A percentile compares a stretch with the other conserved stretches of the same genome.
phyloP scores from a whole-genome alignment of 2,329 filamentous ascomycete genomes.

The Alternaria longipes region DNA sequence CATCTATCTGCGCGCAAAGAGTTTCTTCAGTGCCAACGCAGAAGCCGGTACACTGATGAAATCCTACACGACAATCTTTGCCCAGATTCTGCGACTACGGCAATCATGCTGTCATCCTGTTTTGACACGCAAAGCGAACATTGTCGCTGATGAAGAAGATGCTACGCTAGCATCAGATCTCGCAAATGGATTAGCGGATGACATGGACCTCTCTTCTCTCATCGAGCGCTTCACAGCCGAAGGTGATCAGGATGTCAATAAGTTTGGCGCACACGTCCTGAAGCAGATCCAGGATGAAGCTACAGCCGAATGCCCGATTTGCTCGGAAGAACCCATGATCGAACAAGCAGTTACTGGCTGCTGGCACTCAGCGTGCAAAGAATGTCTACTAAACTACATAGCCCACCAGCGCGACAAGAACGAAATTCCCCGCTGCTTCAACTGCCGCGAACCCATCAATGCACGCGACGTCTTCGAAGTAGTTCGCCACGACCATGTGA shows the following conservation, averaged over 20 bases:
- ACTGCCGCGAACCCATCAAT: constrained; percentile 84
- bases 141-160: constrained; percentile 88
- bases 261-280: constrained; percentile 86
- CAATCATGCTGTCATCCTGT: constrained; percentile 95
- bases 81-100: constrained; percentile 89
- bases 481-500: constrained; percentile 75
- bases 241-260: constrained; percentile 68
- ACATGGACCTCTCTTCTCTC: constrained; percentile 91
- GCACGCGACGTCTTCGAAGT: constrained; percentile 91
- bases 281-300: constrained; percentile 91
- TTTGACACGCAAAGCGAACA: constrained; percentile 82
- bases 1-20: constrained; percentile 83
- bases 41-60: constrained; percentile 94
- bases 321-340: constrained; percentile 93
- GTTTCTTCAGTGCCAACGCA: constrained; percentile 84
- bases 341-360: constrained; percentile 94
- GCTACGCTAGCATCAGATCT: constrained; percentile 80
- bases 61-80: constrained; percentile 96
- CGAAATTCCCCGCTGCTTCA: constrained; percentile 83
- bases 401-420: constrained; percentile 82
- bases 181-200: constrained; percentile 83
- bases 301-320: constrained; percentile 90
- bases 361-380: constrained; percentile 97
- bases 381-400: constrained; percentile 90
- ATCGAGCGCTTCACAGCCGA: constrained; percentile 82